Evolutionary conservation across 192 early-diverging fungal genomes (phyloP), one percentile per base, ranked within the genome.

Genomic region (Coemansia sp.): DNA sequence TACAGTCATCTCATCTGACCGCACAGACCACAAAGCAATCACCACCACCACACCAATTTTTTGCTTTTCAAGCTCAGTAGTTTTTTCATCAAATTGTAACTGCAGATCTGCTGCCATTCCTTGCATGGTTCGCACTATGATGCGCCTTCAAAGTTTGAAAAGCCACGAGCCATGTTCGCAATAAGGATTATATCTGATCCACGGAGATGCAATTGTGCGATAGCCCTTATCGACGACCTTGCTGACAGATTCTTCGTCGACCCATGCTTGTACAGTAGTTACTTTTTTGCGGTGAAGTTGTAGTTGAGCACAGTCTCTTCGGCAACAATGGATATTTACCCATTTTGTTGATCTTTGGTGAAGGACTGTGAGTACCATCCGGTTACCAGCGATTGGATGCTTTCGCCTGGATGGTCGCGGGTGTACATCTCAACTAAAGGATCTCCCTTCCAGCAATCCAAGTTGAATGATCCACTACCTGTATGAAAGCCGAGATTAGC

Each of bases 111-210:
- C 76, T 87, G 84, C 90, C 89, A 90, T 23, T 84, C 68, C 82
- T 88, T 89, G 85, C 78, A 89, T 44, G 90, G 89, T 28, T 78
- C 81, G 74, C 90, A 92, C 89, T 89, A 92, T 28, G 88, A 90
- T 41, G 73, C 81, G 65, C 87, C 86, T 23, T 74, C 71, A 60
- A 80, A 84, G 64, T 89, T 86, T 7, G 85, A n/a, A 47, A 56
- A 91, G 76, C 91, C 90, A 93, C 44, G 78, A 77, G 5, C 91
- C 90, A 60, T 86, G 87, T 6, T 89, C 89, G 68, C 90, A 93
- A 74, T 93, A 89, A 64, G 89, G 76, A 56, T 91, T 89, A 60
- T 87, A 87, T 38, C 84, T 84, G 31, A 86, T 86, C 7, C 72
- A 71, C 6, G 85, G 83, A 49, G 81, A 81, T 41, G 87, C 85